phyloP scores from a whole-genome alignment of 257 asterid genomes.

The Lycium ferocissimum region DNA sequence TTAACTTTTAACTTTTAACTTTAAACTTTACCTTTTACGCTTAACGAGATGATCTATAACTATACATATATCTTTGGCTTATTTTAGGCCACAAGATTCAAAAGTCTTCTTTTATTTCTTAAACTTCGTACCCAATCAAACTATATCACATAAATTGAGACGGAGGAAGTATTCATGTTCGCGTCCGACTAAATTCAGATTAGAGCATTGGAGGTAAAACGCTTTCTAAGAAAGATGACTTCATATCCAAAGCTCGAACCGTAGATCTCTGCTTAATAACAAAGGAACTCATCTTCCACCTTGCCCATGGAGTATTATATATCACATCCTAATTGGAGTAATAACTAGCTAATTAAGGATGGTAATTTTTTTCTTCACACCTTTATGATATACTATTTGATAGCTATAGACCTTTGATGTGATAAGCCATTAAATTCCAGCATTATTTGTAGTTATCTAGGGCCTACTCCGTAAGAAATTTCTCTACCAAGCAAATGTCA shows the following conservation, averaged over 20 bases:
- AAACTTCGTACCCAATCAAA: no score
- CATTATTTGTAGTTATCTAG: neutral
- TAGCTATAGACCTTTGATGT: slow-evolving; percentile 15
- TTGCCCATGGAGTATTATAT: neutral
- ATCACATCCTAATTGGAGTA: neutral
- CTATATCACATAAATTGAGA: no score
- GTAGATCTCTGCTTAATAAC: neutral
- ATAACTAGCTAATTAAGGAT: neutral
- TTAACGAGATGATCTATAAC: no score
- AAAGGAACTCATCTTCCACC: neutral
- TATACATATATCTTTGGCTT: no score
- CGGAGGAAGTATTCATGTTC: no score
- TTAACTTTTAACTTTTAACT: no score
- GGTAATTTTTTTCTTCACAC: neutral
- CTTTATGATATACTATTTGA: neutral
- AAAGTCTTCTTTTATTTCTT: no score
- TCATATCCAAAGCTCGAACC: neutral
- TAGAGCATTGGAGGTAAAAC: accelerated
- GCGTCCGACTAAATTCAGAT: neutral
- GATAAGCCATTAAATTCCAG: neutral
- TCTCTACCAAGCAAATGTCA: neutral
- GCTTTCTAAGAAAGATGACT: neutral
- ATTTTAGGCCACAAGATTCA: no score
- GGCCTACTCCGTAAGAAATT: neutral
- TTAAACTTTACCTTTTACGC: no score